These are phyloP conservation scores for Spergularia azorica DNA, from an alignment of 179 eudicot genomes.

Conservation along the genomic window DNA sequence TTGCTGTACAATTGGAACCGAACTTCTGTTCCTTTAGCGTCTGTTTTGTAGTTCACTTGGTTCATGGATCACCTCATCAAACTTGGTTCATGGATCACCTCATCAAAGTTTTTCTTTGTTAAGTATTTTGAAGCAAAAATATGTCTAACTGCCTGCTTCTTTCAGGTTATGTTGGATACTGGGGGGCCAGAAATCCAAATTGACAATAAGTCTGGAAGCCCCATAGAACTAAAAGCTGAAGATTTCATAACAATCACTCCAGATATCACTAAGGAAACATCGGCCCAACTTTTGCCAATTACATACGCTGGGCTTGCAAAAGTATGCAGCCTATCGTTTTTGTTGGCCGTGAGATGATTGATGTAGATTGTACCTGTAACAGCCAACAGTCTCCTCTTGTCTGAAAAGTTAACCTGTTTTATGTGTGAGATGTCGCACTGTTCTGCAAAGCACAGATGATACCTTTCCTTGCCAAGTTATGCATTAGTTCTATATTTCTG, in stretches of 20 bases:
- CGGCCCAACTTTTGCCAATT: constrained; percentile 71
- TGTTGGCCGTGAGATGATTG: neutral
- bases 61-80: neutral
- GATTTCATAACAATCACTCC: constrained; percentile 70
- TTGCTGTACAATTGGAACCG: too few species aligned
- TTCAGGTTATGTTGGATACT: constrained; percentile 98
- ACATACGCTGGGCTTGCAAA: constrained; percentile 75
- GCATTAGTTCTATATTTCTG: neutral
- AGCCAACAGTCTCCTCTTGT: neutral
- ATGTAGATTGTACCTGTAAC: neutral
- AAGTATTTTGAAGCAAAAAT: neutral
- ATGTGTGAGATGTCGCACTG: neutral
- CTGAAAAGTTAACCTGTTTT: constrained; percentile 14
- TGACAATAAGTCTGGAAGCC: constrained; percentile 56
- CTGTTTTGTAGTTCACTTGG: neutral
- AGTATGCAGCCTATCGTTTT: constrained; percentile 39
- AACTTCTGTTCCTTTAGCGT: neutral
- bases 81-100: neutral
- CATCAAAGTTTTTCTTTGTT: neutral
- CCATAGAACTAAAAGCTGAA: constrained; percentile 65
- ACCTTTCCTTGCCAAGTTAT: neutral
- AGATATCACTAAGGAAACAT: constrained; percentile 62
- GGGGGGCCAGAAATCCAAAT: constrained; percentile 91
- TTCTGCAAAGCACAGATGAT: neutral
- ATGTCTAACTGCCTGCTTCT: neutral